Evolutionary conservation across 2,329 filamentous ascomycete genomes (phyloP).

Genomic region (Colletotrichum sp.): DNA sequence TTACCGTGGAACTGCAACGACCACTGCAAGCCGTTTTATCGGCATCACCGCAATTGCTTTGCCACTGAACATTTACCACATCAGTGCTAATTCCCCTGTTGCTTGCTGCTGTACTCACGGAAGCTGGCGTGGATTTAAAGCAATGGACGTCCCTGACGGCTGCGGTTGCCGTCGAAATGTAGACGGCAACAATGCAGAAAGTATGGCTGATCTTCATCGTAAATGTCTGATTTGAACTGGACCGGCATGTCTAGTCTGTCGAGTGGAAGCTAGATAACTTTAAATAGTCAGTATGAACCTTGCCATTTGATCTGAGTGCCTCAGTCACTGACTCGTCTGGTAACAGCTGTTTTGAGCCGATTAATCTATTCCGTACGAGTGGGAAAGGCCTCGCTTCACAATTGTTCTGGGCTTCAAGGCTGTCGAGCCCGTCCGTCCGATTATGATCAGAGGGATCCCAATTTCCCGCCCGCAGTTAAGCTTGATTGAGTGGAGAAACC

Average conservation of each 20-base stretch:
- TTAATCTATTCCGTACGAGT: neutral
- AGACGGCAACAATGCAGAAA: neutral
- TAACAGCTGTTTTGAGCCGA: neutral
- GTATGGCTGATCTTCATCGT: neutral
- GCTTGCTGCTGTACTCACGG: neutral
- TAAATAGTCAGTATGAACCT: neutral
- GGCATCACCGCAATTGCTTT: neutral
- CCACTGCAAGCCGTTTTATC: neutral
- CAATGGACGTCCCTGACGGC: neutral
- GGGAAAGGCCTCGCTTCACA: neutral
- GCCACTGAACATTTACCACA: neutral
- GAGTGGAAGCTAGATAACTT: neutral
- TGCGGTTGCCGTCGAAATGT: neutral
- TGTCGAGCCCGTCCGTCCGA: neutral
- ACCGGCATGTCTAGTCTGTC: neutral
- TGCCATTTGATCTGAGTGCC: neutral
- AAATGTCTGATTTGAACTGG: neutral
- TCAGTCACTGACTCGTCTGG: neutral
- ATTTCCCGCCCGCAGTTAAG: neutral
- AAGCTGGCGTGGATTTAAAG: neutral
- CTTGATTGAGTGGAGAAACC: neutral
- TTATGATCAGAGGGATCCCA: accelerated
- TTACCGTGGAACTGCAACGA: neutral
- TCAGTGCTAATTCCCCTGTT: neutral
- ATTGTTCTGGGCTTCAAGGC: neutral